Percentiles rank a stretch among this genome's conserved stretches.
Conservation (phyloP, 73 alveolate species). For the Blepharisma japonicum region DNA sequence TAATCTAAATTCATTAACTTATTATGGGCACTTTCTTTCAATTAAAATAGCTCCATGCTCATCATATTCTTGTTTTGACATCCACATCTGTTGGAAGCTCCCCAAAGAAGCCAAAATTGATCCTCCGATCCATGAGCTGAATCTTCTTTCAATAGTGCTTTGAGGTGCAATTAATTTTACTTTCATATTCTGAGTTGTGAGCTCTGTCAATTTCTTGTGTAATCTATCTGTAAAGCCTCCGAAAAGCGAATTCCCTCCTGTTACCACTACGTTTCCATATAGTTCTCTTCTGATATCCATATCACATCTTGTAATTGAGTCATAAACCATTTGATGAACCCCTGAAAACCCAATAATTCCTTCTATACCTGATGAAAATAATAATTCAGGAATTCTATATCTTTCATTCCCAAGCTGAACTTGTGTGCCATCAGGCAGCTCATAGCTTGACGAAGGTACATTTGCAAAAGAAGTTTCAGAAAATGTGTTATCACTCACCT, state of each 20-base stretch:
- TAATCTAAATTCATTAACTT: background rate
- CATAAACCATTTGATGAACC: conserved; percentile 83
- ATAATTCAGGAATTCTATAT: conserved; percentile 45
- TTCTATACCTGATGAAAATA: conserved; percentile 32
- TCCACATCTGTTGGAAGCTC: conserved; percentile 95
- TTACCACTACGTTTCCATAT: conserved; percentile 67
- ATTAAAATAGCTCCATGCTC: conserved; percentile 91
- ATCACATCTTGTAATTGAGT: conserved; percentile 77
- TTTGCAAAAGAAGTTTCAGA: conserved; percentile 35
- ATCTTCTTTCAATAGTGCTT: conserved; percentile 72
- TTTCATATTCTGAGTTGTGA: conserved; percentile 68
- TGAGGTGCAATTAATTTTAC: conserved; percentile 74
- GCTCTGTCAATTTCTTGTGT: conserved; percentile 72
- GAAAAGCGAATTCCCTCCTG: conserved; percentile 88
- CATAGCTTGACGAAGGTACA: conserved; percentile 57
- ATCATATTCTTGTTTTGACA: conserved; percentile 88
- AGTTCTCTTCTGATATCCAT: conserved; percentile 84
- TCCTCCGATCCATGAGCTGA: conserved; percentile 95
- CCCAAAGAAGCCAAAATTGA: conserved; percentile 88
- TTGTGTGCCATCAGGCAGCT: conserved; percentile 89
- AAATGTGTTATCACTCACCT: conserved; percentile 60
- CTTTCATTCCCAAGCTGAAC: conserved; percentile 48
- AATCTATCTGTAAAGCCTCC: conserved; percentile 78
- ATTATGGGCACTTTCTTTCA: conserved; percentile 89
- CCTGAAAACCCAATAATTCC: conserved; percentile 72